A percentile compares a stretch with the other conserved stretches of the same genome.
These are phyloP conservation scores for Suillus paluster DNA, from an alignment of 768 basidiomycete species.

Conservation along the genomic window DNA sequence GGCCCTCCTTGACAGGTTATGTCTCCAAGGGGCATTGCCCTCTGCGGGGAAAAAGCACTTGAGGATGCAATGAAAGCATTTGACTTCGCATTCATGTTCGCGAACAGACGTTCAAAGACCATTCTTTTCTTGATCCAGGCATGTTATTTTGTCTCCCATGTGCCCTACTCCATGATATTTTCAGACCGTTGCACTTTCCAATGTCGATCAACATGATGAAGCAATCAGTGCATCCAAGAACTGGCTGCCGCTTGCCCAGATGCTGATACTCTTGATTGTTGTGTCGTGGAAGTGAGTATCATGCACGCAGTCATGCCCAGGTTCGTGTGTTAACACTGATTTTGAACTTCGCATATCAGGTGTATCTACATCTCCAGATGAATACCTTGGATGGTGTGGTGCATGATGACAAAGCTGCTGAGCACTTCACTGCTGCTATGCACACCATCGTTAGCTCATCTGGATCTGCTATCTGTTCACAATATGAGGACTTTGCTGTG, in stretches of 20 bases:
- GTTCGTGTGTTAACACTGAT: not conserved
- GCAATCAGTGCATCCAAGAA: not conserved
- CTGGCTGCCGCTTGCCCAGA: not conserved
- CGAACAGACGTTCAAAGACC: not conserved
- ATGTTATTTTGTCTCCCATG: not conserved
- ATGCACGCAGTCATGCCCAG: not conserved
- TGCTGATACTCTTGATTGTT: not conserved
- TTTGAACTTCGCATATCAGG: not conserved
- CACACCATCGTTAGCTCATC: not conserved
- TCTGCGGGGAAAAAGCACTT: not conserved
- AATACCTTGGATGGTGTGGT: not conserved
- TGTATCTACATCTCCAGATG: not conserved
- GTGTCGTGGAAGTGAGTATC: not conserved
- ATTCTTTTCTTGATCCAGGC: not conserved
- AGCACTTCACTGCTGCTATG: not conserved
- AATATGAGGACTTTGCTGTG: not conserved
- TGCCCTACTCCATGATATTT: not conserved
- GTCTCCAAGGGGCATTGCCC: constrained; percentile 1
- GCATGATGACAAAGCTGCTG: not conserved
- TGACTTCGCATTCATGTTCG: constrained; percentile 1
- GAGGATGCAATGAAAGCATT: not conserved
- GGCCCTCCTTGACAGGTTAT: not conserved
- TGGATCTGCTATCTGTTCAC: not conserved
- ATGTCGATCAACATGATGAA: not conserved
- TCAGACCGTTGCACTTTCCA: not conserved